phyloP scores from a whole-genome alignment of 139 green algal genomes.

The Eudorina sp. region DNA sequence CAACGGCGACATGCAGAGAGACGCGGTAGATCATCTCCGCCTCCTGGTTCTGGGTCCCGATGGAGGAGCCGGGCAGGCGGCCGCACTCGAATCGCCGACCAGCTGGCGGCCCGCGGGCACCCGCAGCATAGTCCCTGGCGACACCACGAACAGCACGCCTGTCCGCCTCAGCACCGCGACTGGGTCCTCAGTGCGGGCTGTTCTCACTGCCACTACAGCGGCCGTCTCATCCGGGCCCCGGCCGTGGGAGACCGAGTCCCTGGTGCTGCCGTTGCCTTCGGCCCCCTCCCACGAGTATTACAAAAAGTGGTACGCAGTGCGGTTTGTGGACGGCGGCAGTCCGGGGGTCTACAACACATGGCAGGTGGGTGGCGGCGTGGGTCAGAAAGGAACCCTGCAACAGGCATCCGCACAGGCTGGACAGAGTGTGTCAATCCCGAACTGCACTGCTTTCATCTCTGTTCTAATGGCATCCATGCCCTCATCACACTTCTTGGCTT shows the following conservation, averaged over 20 bases:
- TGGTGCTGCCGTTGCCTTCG: not conserved
- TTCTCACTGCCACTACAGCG: not conserved
- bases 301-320: conserved; percentile 33
- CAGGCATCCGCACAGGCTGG: too few species aligned
- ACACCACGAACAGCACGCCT: not conserved
- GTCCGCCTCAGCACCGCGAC: not conserved
- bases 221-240: not conserved
- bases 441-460: too few species aligned
- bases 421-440: too few species aligned
- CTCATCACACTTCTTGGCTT: not conserved
- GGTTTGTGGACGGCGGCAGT: conserved; percentile 19
- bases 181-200: too few species aligned
- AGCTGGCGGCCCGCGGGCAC: not conserved
- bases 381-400: too few species aligned
- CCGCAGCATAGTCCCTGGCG: not conserved
- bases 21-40: not conserved
- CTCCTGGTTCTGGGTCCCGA: not conserved
- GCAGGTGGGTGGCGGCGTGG: not conserved
- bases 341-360: conserved; percentile 29
- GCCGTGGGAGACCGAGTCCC: not conserved
- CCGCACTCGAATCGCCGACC: too few species aligned
- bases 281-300: conserved; percentile 16
- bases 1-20: not conserved
- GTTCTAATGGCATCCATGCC: too few species aligned
- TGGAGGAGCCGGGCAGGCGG: not conserved